phyloP scores from a whole-genome alignment of 2,329 filamentous ascomycete species.

The Trichophyton verrucosum region DNA sequence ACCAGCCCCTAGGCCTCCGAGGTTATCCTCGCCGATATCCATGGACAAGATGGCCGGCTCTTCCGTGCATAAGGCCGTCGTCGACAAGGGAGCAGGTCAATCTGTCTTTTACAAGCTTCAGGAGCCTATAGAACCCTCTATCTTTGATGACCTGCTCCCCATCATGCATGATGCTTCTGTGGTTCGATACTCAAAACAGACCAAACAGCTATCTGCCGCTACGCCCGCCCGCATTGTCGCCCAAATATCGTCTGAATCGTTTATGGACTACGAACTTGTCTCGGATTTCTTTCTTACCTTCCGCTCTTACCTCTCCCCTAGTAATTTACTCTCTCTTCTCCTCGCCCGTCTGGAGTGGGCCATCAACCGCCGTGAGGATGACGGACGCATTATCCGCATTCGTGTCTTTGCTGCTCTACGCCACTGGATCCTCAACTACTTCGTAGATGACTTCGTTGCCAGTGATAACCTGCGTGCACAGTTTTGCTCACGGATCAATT shows the following conservation, averaged over 20 bases:
- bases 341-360: conserved; percentile 82
- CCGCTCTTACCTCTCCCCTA: conserved; percentile 67
- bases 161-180: conserved; percentile 71
- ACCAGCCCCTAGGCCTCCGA: not conserved
- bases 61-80: not conserved
- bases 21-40: conserved; percentile 29
- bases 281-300: conserved; percentile 98
- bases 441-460: conserved; percentile 80
- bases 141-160: conserved; percentile 71
- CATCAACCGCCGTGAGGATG: conserved; percentile 63
- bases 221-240: conserved; percentile 84
- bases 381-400: conserved; percentile 86
- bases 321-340: conserved; percentile 68
- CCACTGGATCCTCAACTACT: conserved; percentile 98
- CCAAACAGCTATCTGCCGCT: conserved; percentile 70
- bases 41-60: conserved; percentile 18
- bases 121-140: conserved; percentile 48
- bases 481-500: conserved; percentile 73
- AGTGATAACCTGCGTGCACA: conserved; percentile 59
- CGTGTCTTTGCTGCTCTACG: conserved; percentile 88
- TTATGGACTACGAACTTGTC: conserved; percentile 90
- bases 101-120: conserved; percentile 37
- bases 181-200: conserved; percentile 63
- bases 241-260: conserved; percentile 90
- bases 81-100: not conserved